Base-by-base conservation (phyloP, 331 rosid species). In the Saraca asoca region DNA sequence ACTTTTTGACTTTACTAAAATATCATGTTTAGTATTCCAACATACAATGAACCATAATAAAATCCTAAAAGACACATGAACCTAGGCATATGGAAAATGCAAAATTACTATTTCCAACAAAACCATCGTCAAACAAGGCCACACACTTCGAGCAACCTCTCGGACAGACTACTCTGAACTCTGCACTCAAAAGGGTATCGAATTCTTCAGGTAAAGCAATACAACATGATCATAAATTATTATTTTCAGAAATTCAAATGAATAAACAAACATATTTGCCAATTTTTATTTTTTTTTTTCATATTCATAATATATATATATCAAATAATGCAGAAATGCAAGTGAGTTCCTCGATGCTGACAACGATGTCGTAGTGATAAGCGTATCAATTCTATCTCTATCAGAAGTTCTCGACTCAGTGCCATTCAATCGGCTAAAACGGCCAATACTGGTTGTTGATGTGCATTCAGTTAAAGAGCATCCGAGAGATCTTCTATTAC, bases 381-480 rank as follows among this genome's bases (percentile, higher is more conserved):
- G 89, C 76, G 85, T 91, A 3, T 85, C 91, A 5, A 88, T 85
- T 34, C 14, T 80, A 31, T 88, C 91, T 5, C 70, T 83, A 1
- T 51, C 75, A 0, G 72, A 82, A 52, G 87, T 88, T 74, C 50
- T 85, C 29, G 51, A 63, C 9, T 83, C 91, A 15, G 46, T 85
- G 84, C 95, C 87, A 6, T 58, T 88, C 19, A 33, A 52, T 16
- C 69, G 76, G 29, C 78, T 82, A 14, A 66, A 75, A 58, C 62
- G 70, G 31, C 82, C 81, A 11, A 68, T 75, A 4, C 82, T 88
- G 7, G 79, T 88, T 35, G 89, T 69, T 5, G 91, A 88, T 52
- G 95, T 88, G 5, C 88, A 85, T 45, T 85, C 95, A 0, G 91
- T 88, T 6, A 88, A 88, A 79, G 91, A 88, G 71, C 79, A 71